Percentiles rank a stretch among this genome's conserved stretches.
These are phyloP conservation scores for Moricandia arvensis DNA, from an alignment of 345 rosid genomes.

Conservation along the genomic window DNA sequence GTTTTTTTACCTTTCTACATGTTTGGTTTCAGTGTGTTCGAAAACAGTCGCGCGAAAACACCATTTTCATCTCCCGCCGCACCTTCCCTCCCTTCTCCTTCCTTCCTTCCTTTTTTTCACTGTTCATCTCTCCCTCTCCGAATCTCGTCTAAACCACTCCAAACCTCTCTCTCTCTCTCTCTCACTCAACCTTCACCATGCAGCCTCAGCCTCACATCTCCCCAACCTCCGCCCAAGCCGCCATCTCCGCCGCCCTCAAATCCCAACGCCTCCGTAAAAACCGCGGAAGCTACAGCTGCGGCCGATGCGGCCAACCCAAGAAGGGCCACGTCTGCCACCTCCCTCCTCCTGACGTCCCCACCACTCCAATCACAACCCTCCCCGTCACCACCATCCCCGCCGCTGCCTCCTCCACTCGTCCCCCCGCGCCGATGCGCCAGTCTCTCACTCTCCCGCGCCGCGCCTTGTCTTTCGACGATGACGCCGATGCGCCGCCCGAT, in stretches of 20 bases:
- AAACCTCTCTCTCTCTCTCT: slow-evolving; percentile 2
- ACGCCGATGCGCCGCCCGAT: slow-evolving; percentile 36
- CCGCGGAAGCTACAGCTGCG: slow-evolving; percentile 92
- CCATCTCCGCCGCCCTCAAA: slow-evolving; percentile 49
- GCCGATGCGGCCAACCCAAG: slow-evolving; percentile 95
- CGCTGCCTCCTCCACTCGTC: slow-evolving; percentile 41
- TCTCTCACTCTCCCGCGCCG: slow-evolving; percentile 62
- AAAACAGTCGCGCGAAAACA: slow-evolving; percentile 64
- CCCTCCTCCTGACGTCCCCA: slow-evolving; percentile 20
- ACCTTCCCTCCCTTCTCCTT: slow-evolving; percentile 29
- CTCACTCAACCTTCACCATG: slow-evolving; percentile 29
- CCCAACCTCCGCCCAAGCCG: slow-evolving; percentile 45
- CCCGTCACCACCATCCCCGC: no score
- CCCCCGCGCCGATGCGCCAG: slow-evolving; percentile 49
- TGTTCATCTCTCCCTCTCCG: background rate
- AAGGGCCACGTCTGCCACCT: slow-evolving; percentile 76
- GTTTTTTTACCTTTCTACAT: background rate
- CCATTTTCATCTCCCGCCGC: slow-evolving; percentile 62
- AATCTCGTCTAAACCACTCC: slow-evolving; percentile 12
- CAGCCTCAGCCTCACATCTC: slow-evolving; percentile 48
- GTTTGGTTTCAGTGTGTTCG: slow-evolving; percentile 12
- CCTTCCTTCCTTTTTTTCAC: background rate
- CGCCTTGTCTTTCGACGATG: slow-evolving; percentile 75
- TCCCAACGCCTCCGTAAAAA: slow-evolving; percentile 51
- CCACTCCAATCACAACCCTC: slow-evolving; percentile 33